Evolutionary conservation across 495 filamentous ascomycete genomes (phyloP).

Genomic region (Talaromyces proteolyticus): DNA sequence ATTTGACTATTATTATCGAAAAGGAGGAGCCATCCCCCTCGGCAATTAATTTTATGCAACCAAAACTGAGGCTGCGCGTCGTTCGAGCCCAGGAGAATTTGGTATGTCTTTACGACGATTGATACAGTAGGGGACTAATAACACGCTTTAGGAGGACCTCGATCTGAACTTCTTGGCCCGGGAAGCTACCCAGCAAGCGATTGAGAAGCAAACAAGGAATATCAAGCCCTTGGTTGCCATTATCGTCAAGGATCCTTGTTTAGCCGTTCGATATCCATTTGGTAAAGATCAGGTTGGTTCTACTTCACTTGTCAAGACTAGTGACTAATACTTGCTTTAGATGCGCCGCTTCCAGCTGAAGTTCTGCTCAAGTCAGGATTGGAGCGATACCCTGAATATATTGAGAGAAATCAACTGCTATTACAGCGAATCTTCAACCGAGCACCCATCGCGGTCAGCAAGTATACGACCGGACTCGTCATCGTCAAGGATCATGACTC

Average conservation of each 20-base stretch:
- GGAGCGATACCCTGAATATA: conserved; percentile 27
- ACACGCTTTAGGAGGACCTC: neutral
- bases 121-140: neutral
- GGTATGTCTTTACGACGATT: conserved; percentile 14
- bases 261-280: conserved; percentile 35
- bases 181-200: conserved; percentile 10
- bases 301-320: neutral
- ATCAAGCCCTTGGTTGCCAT: conserved; percentile 27
- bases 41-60: neutral
- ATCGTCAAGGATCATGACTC: conserved; percentile 9
- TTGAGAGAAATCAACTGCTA: conserved; percentile 34
- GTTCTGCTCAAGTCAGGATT: conserved; percentile 30
- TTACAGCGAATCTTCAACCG: conserved; percentile 27
- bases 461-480: conserved; percentile 20
- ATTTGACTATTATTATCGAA: conserved; percentile 25
- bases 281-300: conserved; percentile 5
- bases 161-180: conserved; percentile 22
- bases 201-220: conserved; percentile 3
- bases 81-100: conserved; percentile 18
- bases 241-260: conserved; percentile 36
- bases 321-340: conserved; percentile 13
- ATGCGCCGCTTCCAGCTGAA: conserved; percentile 39
- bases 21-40: conserved; percentile 1
- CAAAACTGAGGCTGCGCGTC: conserved; percentile 19
- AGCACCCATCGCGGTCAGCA: conserved; percentile 11